Base-by-base conservation (phyloP, 2,329 filamentous ascomycete species). In the Verticillium klebahnii region DNA sequence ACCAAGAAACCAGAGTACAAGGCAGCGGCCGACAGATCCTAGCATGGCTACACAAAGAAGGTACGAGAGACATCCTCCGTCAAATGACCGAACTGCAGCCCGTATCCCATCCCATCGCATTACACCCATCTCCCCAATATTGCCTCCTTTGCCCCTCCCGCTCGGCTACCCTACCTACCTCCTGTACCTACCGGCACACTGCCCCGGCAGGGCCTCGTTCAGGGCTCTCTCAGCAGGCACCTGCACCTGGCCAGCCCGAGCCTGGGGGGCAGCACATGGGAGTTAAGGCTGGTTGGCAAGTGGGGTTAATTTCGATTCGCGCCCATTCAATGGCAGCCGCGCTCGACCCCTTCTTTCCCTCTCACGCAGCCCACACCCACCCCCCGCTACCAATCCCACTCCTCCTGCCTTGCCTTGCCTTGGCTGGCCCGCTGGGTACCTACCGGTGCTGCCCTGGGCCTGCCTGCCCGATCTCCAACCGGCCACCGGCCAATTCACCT, bases 261-360 rank as follows among this genome's bases (percentile, higher is more conserved):
- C 54, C 29, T 25, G 17, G 45, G 39, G 31, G 19, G 25, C 59
- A 34, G 25, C 59, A 34, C 29, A 60, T 34, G 23, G 34, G 32
- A 60, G 36, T 55, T 40, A 45, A 59, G 31, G 57, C 57, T 50
- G 57, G 39, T 50, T 50, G 40, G 64, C 61, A 65, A 66, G 66
- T 68, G 66, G 66, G 66, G 66, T 68, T 62, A 56, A 66, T 63
- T 61, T 66, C 60, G 63, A 61, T 63, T 66, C 61, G 59, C 63
- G 62, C 60, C 63, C 60, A 63, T 65, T 61, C 62, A 60, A 64
- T 60, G 60, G 60, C 15, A 62, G 59, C 58, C 60, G 59, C 59
- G 56, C 60, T 65, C 62, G 62, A 62, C 61, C 62, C 63, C 60
- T 50, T 60, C 63, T 23, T 50, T 50, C 32, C 54, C 54, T 56